Evolutionary conservation across 345 rosid species (phyloP).

Genomic region (Anacardium occidentale): DNA sequence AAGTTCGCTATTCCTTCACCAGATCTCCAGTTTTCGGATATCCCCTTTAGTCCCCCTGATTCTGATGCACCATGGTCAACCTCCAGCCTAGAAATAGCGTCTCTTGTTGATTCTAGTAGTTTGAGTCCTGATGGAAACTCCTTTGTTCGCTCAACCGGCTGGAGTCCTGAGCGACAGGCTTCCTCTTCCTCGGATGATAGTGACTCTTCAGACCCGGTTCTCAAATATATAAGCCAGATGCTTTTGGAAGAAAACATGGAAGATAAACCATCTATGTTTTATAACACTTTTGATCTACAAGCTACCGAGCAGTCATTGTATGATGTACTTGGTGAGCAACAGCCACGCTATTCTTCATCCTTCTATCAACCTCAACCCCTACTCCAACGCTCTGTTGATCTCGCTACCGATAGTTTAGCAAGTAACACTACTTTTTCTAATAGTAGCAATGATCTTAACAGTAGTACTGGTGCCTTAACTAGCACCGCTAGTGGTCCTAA

Average conservation of each 20-base stretch:
- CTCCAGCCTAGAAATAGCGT: conserved; percentile 25
- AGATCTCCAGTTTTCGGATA: conserved; percentile 16
- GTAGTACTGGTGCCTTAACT: conserved; percentile 19
- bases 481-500: conserved; percentile 21
- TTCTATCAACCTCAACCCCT: conserved; percentile 18
- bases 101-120: conserved; percentile 16
- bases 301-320: conserved; percentile 57
- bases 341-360: conserved; percentile 19
- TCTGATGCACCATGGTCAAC: conserved; percentile 24
- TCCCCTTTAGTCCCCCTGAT: conserved; percentile 19
- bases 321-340: conserved; percentile 40
- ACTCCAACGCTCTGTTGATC: conserved; percentile 17
- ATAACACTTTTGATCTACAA: conserved; percentile 52
- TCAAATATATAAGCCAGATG: conserved; percentile 53
- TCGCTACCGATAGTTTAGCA: conserved; percentile 30
- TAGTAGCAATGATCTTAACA: conserved; percentile 30
- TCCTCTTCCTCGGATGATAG: conserved; percentile 41
- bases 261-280: conserved; percentile 50
- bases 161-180: conserved; percentile 40
- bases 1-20: conserved; percentile 25
- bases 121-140: conserved; percentile 33
- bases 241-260: conserved; percentile 69
- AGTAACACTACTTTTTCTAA: conserved; percentile 19
- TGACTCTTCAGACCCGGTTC: conserved; percentile 47
- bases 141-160: conserved; percentile 14